Conservation (phyloP, 2,329 filamentous ascomycete genomes). For the Epichloe bromicola region DNA sequence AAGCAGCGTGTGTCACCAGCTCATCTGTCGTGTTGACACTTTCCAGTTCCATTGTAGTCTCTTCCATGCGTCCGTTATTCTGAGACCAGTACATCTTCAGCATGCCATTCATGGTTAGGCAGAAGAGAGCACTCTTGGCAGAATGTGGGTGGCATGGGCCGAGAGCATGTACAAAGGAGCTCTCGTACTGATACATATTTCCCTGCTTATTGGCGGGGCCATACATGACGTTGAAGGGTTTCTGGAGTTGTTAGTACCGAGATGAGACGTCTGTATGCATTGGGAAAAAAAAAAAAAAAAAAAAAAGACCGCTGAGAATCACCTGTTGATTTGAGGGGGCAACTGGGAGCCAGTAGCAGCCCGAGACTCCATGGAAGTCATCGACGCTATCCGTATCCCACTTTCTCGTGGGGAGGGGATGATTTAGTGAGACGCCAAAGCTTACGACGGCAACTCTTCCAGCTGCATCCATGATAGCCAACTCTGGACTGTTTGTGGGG, state of each 20-base stretch:
- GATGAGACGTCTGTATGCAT: background rate
- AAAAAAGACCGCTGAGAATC: background rate
- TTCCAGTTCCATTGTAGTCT: conserved; percentile 62
- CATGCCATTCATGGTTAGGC: conserved; percentile 60
- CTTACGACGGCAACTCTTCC: conserved; percentile 66
- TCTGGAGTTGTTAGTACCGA: conserved; percentile 14
- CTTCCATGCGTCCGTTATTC: conserved; percentile 56
- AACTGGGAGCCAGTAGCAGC: conserved; percentile 72
- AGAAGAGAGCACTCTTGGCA: conserved; percentile 60
- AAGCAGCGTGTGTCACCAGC: conserved; percentile 65
- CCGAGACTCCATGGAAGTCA: conserved; percentile 66
- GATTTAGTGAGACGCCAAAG: conserved; percentile 61
- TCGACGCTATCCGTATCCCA: conserved; percentile 57
- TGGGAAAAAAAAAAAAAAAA: background rate
- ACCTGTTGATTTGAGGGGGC: conserved; percentile 32
- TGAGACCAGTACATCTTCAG: conserved; percentile 70
- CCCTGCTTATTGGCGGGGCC: conserved; percentile 52
- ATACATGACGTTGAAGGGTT: conserved; percentile 33
- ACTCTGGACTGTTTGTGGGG: conserved; percentile 55
- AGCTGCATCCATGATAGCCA: conserved; percentile 69
- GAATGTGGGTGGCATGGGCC: conserved; percentile 63
- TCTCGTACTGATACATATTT: conserved; percentile 56
- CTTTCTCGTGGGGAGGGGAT: conserved; percentile 47
- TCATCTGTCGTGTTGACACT: conserved; percentile 59
- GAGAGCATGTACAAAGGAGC: conserved; percentile 48